phyloP scores from a whole-genome alignment of 768 basidiomycete species.

The Gloeopeniophorella convolvens region DNA sequence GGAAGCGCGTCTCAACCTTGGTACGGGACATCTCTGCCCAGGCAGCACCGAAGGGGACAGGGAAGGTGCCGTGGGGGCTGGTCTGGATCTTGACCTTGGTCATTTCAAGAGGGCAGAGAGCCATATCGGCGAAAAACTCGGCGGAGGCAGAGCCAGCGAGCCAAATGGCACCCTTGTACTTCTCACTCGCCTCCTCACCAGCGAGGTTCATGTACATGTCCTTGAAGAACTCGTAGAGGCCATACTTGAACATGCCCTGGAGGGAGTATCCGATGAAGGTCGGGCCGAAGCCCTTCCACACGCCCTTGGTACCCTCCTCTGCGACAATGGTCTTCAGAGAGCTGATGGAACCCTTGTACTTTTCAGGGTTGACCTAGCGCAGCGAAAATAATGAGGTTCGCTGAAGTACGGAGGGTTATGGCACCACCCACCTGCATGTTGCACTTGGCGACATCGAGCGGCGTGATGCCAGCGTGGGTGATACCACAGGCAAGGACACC shows the following conservation, averaged over 20 bases:
- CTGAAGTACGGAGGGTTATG: not conserved
- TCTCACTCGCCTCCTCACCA: slow-evolving; percentile 70
- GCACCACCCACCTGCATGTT: slow-evolving; percentile 80
- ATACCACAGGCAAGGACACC: slow-evolving; percentile 83
- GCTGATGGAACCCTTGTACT: slow-evolving; percentile 63
- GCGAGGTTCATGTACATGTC: slow-evolving; percentile 85
- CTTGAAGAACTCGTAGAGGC: slow-evolving; percentile 97
- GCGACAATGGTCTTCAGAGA: slow-evolving; percentile 59
- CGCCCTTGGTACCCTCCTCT: slow-evolving; percentile 78
- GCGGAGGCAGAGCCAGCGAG: slow-evolving; percentile 90
- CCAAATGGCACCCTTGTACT: slow-evolving; percentile 90
- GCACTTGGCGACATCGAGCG: slow-evolving; percentile 84
- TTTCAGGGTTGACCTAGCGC: slow-evolving; percentile 62
- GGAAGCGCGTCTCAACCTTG: slow-evolving; percentile 69
- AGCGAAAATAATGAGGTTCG: not conserved
- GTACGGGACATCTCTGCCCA: slow-evolving; percentile 61
- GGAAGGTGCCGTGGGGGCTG: slow-evolving; percentile 68
- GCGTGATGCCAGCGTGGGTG: slow-evolving; percentile 84
- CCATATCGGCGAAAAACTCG: slow-evolving; percentile 93
- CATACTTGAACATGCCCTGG: slow-evolving; percentile 98
- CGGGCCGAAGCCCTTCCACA: slow-evolving; percentile 94
- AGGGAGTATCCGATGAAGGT: slow-evolving; percentile 91
- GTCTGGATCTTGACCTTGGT: slow-evolving; percentile 90
- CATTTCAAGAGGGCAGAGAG: slow-evolving; percentile 93
- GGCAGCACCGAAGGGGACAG: slow-evolving; percentile 65